Base-by-base conservation (phyloP, 305 asterid genomes). In the Fraxinus angustifolia region DNA sequence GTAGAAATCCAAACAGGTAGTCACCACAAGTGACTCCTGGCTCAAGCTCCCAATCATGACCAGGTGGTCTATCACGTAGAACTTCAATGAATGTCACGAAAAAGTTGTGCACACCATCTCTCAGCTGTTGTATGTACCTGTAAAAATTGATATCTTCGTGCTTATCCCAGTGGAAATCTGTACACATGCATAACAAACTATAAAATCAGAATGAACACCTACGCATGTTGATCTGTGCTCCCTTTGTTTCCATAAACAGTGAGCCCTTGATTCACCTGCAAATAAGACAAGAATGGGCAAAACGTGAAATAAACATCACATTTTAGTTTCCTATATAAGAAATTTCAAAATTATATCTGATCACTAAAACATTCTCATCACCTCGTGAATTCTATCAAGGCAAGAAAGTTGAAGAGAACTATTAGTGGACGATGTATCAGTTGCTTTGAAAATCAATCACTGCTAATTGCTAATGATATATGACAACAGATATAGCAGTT, bases 41-140 rank as follows among this genome's bases (percentile, higher is more conserved):
- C 89, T 96, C 99, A 76, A 96, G 99, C 88, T 96, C 99, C 99
- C 99, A 96, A 86, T 96, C 99, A 88, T 92, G 98, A 86, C 98
- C 98, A 23, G 98, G 98, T 30, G 99, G 99, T 87, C 99, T 91
- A 83, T 96, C 99, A 76, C 96, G 97, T 79, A 96, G 91, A 79
- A 96, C 98, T 91, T 94, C 99, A 79, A 96, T 96, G 86, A 96
- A 96, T 6, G 99, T 96, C 50, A 82, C 99, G 60, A 96, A 96
- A 82, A 96, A 96, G 87, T 96, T 96, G 89, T 88, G 97, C 76
- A 96, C 98, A 42, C 99, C 99, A 80, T 96, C 98, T 90, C 98
- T 89, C 73, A 96, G 93, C 88, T 96, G 99, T 87, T 96, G 99
- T 85, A 96, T 96, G 85, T 96, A 96, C 70, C 99, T 96, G 93